Evolutionary conservation across 441 rosid genomes (phyloP).

Genomic region (Rhodomyrtus psidioides): DNA sequence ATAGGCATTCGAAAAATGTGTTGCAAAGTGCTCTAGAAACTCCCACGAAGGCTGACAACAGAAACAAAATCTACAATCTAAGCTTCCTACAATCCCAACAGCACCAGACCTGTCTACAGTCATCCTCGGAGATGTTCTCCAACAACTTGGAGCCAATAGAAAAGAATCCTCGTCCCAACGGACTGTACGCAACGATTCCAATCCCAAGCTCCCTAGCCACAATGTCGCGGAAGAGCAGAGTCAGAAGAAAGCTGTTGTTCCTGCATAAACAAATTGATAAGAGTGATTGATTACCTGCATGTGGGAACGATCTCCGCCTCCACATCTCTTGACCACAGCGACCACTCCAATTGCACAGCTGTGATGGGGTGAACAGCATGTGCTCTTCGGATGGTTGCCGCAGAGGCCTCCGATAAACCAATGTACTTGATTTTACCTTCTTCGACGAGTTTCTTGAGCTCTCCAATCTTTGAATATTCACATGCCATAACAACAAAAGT

Average conservation of each 20-base stretch:
- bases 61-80: not conserved
- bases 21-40: not conserved
- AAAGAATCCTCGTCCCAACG: not conserved
- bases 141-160: not conserved
- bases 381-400: constrained; percentile 1
- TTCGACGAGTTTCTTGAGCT: not conserved
- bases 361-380: constrained; percentile 9
- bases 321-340: constrained; percentile 2
- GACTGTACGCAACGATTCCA: not conserved
- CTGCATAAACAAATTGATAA: not conserved
- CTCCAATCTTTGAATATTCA: not conserved
- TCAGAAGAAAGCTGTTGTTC: not conserved
- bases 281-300: not conserved
- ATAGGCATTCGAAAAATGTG: not conserved
- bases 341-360: constrained; percentile 8
- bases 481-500: not conserved
- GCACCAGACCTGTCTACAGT: not conserved
- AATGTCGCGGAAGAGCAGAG: not conserved
- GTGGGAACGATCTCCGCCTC: constrained; percentile 5
- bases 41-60: not conserved
- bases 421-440: constrained; percentile 1
- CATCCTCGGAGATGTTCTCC: not conserved
- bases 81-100: not conserved
- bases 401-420: not conserved
- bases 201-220: not conserved